Conservation (phyloP, 2,329 filamentous ascomycete genomes). For the Chaetothyriales sp. region DNA sequence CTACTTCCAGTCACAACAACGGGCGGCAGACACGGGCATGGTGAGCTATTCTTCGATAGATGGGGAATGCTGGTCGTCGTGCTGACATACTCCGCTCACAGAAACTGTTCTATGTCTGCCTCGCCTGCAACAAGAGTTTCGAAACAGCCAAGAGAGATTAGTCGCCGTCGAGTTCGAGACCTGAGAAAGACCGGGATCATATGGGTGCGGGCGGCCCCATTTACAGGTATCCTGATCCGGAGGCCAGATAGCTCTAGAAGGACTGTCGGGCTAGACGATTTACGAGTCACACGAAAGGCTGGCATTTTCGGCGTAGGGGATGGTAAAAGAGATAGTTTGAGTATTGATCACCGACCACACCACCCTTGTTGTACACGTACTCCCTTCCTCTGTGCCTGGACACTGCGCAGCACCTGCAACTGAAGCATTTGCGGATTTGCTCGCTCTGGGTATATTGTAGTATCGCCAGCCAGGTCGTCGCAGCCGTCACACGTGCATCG, state of each 20-base stretch:
- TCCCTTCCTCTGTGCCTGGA: not conserved
- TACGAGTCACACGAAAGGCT: not conserved
- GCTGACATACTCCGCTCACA: slow-evolving; percentile 24
- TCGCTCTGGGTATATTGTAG: not conserved
- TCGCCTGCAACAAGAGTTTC: slow-evolving; percentile 51
- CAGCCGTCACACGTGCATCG: slow-evolving; percentile 46
- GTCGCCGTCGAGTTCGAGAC: no score
- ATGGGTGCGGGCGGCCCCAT: no score
- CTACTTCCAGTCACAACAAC: slow-evolving; percentile 97
- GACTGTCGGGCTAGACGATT: not conserved
- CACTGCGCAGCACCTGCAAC: not conserved
- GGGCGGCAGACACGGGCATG: slow-evolving; percentile 95
- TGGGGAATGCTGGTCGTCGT: not conserved
- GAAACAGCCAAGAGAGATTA: not conserved
- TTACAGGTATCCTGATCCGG: not conserved
- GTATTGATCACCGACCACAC: not conserved
- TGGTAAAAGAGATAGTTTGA: not conserved
- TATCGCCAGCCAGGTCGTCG: not conserved
- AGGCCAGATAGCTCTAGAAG: not conserved
- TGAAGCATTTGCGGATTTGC: not conserved
- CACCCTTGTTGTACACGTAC: not conserved
- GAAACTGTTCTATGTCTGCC: slow-evolving; percentile 93
- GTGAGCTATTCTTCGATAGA: slow-evolving; percentile 39
- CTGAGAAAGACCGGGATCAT: no score
- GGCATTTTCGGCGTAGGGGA: not conserved